Base-by-base conservation (phyloP, 768 basidiomycete species). In the Harrya chromipes region DNA sequence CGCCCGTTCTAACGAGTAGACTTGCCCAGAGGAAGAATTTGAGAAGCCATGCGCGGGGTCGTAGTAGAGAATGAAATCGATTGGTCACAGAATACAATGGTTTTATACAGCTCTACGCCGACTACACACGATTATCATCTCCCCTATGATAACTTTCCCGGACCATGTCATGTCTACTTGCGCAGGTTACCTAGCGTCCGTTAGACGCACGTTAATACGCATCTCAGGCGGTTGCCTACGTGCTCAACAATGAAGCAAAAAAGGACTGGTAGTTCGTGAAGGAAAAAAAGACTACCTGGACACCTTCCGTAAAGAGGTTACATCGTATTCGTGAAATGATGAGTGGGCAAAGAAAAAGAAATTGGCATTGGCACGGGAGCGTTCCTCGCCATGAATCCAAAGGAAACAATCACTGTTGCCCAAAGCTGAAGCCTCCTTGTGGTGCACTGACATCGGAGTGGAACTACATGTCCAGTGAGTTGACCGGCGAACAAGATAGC, bases 361-460 rank as follows among this genome's bases (percentile, higher is more conserved):
- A 37, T 26, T 34, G 42, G 35, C 37, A 40, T 38, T 21, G 38
- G n/a, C 26, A 40, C 17, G 10, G n/a, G 46, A 40, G 21, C 21
- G 36, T 43, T 50, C 37, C 44, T 52, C 38, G 42, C 47, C 34
- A 36, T 29, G 45, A 23, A 40, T 49, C 38, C 46, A 43, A 27
- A 31, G 31, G 33, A 43, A 43, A 29, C 37, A 52, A 54, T 67
- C 61, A 74, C 73, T 77, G 77, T 69, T 84, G 82, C 55, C 87
- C 92, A 65, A 98, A 98, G 66, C 82, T 91, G 82, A 98, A 98
- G 13, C 95, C 95, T 54, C 95, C 94, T 67, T 92, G 89, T 52
- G 95, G 94, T 34, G 87, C 91, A 58, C 79, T 82, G 61, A 91
- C 82, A 70, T 89, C 88, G 43, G 84, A 78, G 66, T 91, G 85